Evolutionary conservation across 208 protist species (phyloP).

Genomic region (Leishmania lainsoni): DNA sequence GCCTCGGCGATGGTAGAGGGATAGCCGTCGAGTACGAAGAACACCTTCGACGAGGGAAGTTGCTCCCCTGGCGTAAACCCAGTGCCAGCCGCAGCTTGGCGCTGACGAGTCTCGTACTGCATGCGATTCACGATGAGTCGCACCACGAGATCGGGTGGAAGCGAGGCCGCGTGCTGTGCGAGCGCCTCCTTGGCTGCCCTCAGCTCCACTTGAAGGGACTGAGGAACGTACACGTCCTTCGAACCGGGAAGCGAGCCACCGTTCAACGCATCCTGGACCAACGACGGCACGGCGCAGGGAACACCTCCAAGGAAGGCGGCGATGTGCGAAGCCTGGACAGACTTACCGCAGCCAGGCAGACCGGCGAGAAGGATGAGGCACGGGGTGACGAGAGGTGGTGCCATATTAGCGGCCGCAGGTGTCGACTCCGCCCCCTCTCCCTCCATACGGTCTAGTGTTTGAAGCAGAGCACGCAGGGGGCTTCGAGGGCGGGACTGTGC

Average conservation of each 20-base stretch:
- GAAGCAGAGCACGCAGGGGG: slow-evolving; percentile 36
- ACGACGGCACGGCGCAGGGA: slow-evolving; percentile 19
- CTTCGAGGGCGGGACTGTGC: slow-evolving; percentile 26
- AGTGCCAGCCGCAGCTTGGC: neutral
- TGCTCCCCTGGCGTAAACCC: neutral
- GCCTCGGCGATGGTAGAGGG: slow-evolving; percentile 47
- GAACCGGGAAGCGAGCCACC: slow-evolving; percentile 16
- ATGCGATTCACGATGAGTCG: slow-evolving; percentile 36
- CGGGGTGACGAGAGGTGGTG: slow-evolving; percentile 1
- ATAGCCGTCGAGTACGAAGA: slow-evolving; percentile 46
- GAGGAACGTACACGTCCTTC: slow-evolving; percentile 21
- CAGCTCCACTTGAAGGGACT: slow-evolving; percentile 30
- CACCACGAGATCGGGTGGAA: slow-evolving; percentile 29
- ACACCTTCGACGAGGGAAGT: neutral
- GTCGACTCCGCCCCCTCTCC: neutral
- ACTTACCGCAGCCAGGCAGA: slow-evolving; percentile 8
- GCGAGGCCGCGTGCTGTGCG: neutral
- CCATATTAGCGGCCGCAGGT: neutral
- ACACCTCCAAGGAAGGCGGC: slow-evolving; percentile 4
- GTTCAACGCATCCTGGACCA: slow-evolving; percentile 25
- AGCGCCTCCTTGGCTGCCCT: slow-evolving; percentile 4
- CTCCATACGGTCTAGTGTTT: slow-evolving; percentile 41
- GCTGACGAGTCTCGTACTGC: slow-evolving; percentile 14
- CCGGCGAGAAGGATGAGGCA: slow-evolving; percentile 8
- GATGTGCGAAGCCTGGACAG: slow-evolving; percentile 7